Evolutionary conservation across 2,329 filamentous ascomycete species (phyloP).

Genomic region (Alternaria novae-zelandiae): DNA sequence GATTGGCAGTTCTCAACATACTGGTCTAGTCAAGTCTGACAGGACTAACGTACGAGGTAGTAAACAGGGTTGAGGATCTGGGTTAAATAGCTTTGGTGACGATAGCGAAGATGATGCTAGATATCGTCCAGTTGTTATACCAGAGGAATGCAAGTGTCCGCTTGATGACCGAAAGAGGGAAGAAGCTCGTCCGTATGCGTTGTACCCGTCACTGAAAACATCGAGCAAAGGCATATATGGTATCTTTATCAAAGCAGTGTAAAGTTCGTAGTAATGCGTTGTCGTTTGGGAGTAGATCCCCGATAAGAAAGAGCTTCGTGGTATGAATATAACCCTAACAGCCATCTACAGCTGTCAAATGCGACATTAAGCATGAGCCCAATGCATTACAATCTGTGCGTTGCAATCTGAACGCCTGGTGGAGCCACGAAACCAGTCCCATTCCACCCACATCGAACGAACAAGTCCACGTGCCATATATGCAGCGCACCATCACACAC

Average conservation of each 20-base stretch:
- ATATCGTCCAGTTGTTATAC: no score
- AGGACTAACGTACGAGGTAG: neutral
- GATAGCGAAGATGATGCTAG: neutral
- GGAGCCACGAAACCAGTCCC: no score
- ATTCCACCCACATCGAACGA: no score
- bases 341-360: no score
- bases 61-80: neutral
- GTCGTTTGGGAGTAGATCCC: neutral
- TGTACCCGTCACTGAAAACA: neutral
- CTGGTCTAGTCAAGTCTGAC: neutral
- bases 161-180: no score
- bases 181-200: neutral
- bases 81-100: neutral
- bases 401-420: no score
- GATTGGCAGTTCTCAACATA: neutral
- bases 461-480: no score
- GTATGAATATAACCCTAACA: rapidly evolving
- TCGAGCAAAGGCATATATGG: neutral
- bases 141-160: no score
- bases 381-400: no score
- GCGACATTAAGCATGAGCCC: no score
- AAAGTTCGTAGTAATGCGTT: neutral
- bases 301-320: neutral
- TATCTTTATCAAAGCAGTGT: neutral
- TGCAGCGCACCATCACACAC: no score